Conservation (phyloP, 768 basidiomycete species). For the Boletus subcaerulescens region DNA sequence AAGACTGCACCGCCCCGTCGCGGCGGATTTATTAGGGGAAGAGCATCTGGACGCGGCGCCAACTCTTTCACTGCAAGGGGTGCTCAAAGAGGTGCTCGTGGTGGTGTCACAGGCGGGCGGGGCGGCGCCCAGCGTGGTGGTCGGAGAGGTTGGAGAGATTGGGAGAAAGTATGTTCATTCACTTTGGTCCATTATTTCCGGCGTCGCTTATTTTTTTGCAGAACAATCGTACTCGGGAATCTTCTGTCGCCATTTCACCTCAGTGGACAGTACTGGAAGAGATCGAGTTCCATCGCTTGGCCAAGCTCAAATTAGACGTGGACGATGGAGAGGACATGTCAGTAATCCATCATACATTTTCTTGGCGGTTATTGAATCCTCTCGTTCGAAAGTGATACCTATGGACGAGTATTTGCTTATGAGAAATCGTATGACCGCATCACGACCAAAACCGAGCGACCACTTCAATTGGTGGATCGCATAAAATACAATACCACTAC, state of each 20-base stretch:
- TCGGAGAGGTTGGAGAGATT: conserved; percentile 83
- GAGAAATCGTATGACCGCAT: conserved; percentile 95
- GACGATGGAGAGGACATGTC: conserved; percentile 90
- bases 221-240: conserved; percentile 85
- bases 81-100: conserved; percentile 42
- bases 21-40: conserved; percentile 60
- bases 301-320: conserved; percentile 91
- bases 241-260: conserved; percentile 88
- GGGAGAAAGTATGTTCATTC: conserved; percentile 73
- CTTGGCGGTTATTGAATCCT: conserved; percentile 5
- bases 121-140: conserved; percentile 37
- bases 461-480: conserved; percentile 89
- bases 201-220: conserved; percentile 24
- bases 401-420: conserved; percentile 89
- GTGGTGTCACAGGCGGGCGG: conserved; percentile 43
- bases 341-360: conserved; percentile 26
- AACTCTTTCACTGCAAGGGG: conserved; percentile 42
- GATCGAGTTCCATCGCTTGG: conserved; percentile 90
- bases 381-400: conserved; percentile 56
- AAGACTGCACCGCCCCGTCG: conserved; percentile 69
- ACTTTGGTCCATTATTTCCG: background rate
- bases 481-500: conserved; percentile 98
- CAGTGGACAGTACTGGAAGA: conserved; percentile 97
- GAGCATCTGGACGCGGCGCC: conserved; percentile 36
- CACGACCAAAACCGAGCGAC: conserved; percentile 88